These are phyloP conservation scores for Cladosporium halotolerans DNA, from an alignment of 2,329 filamentous ascomycete species.

Conservation along the genomic window DNA sequence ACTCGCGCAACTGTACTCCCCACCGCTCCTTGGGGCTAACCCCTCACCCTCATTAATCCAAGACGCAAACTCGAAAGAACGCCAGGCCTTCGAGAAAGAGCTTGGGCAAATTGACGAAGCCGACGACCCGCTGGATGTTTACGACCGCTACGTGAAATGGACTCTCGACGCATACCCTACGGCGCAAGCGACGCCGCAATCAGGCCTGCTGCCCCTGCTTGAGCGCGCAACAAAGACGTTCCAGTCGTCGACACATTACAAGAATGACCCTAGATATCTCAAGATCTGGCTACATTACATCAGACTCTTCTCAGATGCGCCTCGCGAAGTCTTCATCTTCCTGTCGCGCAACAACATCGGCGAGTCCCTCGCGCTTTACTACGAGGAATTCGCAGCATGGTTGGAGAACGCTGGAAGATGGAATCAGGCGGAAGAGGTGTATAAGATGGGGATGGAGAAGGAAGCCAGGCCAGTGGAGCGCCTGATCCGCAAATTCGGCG, in stretches of 20 bases:
- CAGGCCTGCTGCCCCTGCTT: conserved; percentile 80
- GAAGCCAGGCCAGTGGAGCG: conserved; percentile 78
- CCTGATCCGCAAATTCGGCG: conserved; percentile 79
- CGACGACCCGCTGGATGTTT: conserved; percentile 91
- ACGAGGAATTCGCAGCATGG: conserved; percentile 95
- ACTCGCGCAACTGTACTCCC: conserved; percentile 73
- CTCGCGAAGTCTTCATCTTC: conserved; percentile 87
- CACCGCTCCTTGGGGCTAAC: conserved; percentile 32
- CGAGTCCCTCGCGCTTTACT: conserved; percentile 81
- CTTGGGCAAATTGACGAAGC: conserved; percentile 72
- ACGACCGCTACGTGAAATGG: conserved; percentile 96
- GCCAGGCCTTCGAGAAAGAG: conserved; percentile 82
- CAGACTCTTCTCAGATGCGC: conserved; percentile 83
- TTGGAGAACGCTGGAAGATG: conserved; percentile 77
- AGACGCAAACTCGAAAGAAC: conserved; percentile 70
- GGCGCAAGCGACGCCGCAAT: conserved; percentile 82
- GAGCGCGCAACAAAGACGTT: conserved; percentile 92
- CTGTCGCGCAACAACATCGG: conserved; percentile 83
- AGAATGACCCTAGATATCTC: conserved; percentile 88
- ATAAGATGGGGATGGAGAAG: conserved; percentile 78
- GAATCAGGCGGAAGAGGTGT: conserved; percentile 90
- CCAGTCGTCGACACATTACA: conserved; percentile 78
- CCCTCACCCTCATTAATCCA: conserved; percentile 59
- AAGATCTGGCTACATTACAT: conserved; percentile 95
- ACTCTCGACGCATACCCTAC: conserved; percentile 92